Conservation (phyloP, 2,329 filamentous ascomycete species). For the Talaromyces sp. region DNA sequence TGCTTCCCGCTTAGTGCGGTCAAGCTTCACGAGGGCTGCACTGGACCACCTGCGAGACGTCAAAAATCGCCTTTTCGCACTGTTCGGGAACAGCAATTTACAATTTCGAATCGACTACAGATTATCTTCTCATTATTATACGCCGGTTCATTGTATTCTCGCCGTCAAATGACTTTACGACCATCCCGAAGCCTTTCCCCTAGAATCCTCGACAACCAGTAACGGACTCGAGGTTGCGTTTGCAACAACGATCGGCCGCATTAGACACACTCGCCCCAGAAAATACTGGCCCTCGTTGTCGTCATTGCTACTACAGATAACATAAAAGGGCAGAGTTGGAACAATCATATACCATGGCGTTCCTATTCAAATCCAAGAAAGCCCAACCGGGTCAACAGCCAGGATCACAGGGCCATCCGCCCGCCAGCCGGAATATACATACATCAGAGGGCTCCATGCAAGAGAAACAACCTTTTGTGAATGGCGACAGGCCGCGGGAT, state of each 20-base stretch:
- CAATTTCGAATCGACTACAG: not conserved
- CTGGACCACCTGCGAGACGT: slow-evolving; percentile 8
- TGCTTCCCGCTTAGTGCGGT: slow-evolving; percentile 15
- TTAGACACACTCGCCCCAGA: not conserved
- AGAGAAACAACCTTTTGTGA: slow-evolving; percentile 43
- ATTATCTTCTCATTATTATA: not conserved
- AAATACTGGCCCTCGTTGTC: not conserved
- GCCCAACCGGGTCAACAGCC: slow-evolving; percentile 51
- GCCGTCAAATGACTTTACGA: slow-evolving; percentile 9
- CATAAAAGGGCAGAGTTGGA: not conserved
- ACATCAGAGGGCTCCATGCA: slow-evolving; percentile 52
- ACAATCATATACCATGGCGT: slow-evolving; percentile 58
- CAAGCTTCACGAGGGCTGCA: slow-evolving; percentile 7
- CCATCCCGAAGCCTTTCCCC: not conserved
- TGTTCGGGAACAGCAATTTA: not conserved
- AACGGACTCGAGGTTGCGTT: not conserved
- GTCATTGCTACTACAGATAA: not conserved
- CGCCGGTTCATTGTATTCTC: not conserved
- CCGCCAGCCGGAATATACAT: slow-evolving; percentile 55
- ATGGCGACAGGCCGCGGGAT: slow-evolving; percentile 43
- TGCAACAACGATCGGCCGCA: not conserved
- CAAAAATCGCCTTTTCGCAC: not conserved
- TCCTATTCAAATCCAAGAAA: slow-evolving; percentile 81
- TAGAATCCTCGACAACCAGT: not conserved
- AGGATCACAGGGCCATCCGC: slow-evolving; percentile 43